Percentiles rank a stretch among this genome's conserved stretches.
These are phyloP conservation scores for Athelia sp. DNA, from an alignment of 1,284 basidiomycete species.

Conservation along the genomic window DNA sequence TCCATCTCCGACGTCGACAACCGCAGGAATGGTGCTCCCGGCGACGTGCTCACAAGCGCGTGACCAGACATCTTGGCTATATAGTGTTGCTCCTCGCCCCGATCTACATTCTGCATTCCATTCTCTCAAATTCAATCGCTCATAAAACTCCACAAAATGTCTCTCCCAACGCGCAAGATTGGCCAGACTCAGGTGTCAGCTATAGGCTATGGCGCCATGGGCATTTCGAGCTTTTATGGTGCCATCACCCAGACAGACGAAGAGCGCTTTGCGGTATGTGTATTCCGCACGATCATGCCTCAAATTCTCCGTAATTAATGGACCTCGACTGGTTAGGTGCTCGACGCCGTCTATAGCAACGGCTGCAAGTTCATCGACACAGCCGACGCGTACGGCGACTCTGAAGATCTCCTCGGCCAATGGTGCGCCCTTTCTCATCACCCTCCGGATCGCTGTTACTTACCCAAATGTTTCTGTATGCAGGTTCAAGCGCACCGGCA, in stretches of 20 bases:
- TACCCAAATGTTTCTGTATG: too few relatives aligned
- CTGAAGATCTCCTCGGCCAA: slow-evolving; percentile 39
- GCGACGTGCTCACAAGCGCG: too few relatives aligned
- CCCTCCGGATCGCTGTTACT: too few relatives aligned
- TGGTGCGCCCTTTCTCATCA: slow-evolving; percentile 35
- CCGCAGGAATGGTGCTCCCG: too few relatives aligned
- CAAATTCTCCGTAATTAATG: too few relatives aligned
- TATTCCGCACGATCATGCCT: not conserved
- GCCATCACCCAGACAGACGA: slow-evolving; percentile 3
- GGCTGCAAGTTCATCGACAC: slow-evolving; percentile 41
- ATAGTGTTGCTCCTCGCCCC: too few relatives aligned
- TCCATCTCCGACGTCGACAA: too few relatives aligned
- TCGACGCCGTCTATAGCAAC: slow-evolving; percentile 31
- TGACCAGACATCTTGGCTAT: too few relatives aligned
- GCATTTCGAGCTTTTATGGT: slow-evolving; percentile 11
- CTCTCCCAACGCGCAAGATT: slow-evolving; percentile 13
- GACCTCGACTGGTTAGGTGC: slow-evolving; percentile 22
- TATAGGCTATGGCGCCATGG: slow-evolving; percentile 16
- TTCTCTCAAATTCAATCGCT: too few relatives aligned
- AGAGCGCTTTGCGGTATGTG: slow-evolving; percentile 5
- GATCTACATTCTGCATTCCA: too few relatives aligned
- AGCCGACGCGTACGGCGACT: slow-evolving; percentile 37
- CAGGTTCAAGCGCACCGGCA: slow-evolving; percentile 33
- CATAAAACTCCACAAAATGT: too few relatives aligned
- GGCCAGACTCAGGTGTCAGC: slow-evolving; percentile 9